These are phyloP conservation scores for Pichia sp. DNA, from an alignment of 1,139 yeast genomes.

Conservation along the genomic window DNA sequence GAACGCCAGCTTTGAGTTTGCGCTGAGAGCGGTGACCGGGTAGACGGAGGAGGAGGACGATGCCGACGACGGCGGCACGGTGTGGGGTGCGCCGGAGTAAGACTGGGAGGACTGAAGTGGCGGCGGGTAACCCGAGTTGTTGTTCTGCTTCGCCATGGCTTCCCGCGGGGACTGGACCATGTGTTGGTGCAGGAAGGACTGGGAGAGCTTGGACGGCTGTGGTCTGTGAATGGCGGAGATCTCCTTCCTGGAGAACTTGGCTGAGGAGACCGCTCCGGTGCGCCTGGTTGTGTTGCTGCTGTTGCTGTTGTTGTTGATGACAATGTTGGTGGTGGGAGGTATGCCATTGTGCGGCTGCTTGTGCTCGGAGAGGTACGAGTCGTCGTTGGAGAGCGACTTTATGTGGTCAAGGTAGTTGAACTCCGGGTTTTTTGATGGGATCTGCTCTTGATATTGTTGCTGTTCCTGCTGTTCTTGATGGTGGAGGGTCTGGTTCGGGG, in stretches of 20 bases:
- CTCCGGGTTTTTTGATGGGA: slow-evolving; percentile 35
- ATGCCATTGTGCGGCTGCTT: not conserved
- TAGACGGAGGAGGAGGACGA: not conserved
- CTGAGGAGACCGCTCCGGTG: not conserved
- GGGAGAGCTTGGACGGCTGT: slow-evolving; percentile 28
- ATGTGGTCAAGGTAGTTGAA: slow-evolving; percentile 69
- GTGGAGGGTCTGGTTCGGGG: too few species aligned
- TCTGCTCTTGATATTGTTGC: not conserved
- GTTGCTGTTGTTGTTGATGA: not conserved
- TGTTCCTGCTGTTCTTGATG: not conserved
- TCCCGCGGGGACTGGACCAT: slow-evolving; percentile 3
- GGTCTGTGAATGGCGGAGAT: slow-evolving; percentile 21
- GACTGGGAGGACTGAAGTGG: not conserved
- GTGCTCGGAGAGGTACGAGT: slow-evolving; percentile 14
- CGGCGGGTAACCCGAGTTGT: not conserved
- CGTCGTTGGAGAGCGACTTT: slow-evolving; percentile 29
- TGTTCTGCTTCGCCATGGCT: not conserved
- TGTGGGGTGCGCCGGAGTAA: not conserved
- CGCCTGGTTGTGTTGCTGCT: not conserved
- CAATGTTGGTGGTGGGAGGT: too few species aligned
- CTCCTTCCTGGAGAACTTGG: slow-evolving; percentile 23
- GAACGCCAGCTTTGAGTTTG: not conserved
- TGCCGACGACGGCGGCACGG: not conserved
- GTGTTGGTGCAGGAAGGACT: slow-evolving; percentile 20
- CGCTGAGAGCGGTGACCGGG: not conserved